phyloP scores from a whole-genome alignment of 352 stramenopile genomes.

The Hyaloperonospora arabidopsidis region DNA sequence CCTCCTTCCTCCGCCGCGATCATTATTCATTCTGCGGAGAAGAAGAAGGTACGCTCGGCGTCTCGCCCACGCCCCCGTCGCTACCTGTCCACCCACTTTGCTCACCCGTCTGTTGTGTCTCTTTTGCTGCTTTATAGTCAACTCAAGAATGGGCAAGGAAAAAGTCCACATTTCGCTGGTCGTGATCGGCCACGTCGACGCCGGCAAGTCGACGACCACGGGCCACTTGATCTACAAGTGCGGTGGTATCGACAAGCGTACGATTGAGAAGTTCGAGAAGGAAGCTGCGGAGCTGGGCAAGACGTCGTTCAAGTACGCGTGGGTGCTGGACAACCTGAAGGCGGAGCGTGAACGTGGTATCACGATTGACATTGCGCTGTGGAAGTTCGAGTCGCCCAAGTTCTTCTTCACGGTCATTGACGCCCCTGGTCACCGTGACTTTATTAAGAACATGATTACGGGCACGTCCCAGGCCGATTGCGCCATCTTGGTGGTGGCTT shows the following conservation, averaged over 20 bases:
- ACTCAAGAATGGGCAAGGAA: conserved; percentile 47
- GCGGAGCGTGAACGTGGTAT: conserved; percentile 96
- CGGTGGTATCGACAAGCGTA: conserved; percentile 97
- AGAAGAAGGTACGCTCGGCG: conserved; percentile 38
- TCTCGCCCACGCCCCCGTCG: too few species aligned
- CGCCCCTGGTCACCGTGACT: conserved; percentile 95
- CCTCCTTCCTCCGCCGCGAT: conserved; percentile 13
- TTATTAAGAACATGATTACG: conserved; percentile 99
- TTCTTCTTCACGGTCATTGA: conserved; percentile 98
- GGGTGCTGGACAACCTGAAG: conserved; percentile 98
- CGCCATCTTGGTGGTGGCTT: conserved; percentile 93
- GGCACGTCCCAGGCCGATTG: conserved; percentile 96
- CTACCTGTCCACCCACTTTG: too few species aligned
- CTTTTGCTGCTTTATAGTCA: too few species aligned
- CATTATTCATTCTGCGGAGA: conserved; percentile 43
- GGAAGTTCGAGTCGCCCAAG: conserved; percentile 96
- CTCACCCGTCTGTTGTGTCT: too few species aligned
- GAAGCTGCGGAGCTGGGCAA: conserved; percentile 96
- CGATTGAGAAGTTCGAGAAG: conserved; percentile 97
- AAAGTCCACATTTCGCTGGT: conserved; percentile 89
- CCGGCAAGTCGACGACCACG: conserved; percentile 98
- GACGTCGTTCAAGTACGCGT: conserved; percentile 98
- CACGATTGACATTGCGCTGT: conserved; percentile 96
- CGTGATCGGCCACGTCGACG: conserved; percentile 95
- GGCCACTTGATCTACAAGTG: conserved; percentile 99